These are phyloP conservation scores for Solanum neorickii DNA, from an alignment of 257 asterid species.

Conservation along the genomic window DNA sequence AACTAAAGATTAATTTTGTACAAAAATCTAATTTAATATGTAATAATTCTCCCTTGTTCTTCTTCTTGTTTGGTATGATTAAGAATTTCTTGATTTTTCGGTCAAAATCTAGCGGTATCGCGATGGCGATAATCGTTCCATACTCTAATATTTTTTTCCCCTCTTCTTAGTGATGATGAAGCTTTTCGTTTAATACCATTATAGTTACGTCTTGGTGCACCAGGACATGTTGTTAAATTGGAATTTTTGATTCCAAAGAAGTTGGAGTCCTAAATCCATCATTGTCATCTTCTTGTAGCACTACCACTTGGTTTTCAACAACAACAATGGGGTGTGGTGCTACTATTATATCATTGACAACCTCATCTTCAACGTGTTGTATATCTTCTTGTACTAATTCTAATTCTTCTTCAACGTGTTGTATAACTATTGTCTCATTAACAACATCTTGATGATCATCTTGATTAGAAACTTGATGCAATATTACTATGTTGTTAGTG, in stretches of 20 bases:
- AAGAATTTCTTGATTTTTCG: not conserved
- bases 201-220: not conserved
- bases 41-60: not conserved
- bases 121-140: not conserved
- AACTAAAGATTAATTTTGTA: not conserved
- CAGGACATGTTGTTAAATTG: slow-evolving; percentile 4
- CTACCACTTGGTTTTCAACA: too few species aligned
- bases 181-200: not conserved
- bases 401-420: not conserved
- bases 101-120: not conserved
- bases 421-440: not conserved
- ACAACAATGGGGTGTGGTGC: too few species aligned
- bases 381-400: not conserved
- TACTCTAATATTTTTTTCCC: not conserved
- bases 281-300: not conserved
- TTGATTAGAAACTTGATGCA: not conserved
- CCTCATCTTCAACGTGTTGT: too few species aligned
- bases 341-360: too few species aligned
- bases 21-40: not conserved
- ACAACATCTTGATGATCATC: not conserved
- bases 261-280: slow-evolving; percentile 14
- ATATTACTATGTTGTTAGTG: not conserved
- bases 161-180: not conserved
- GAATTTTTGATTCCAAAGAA: slow-evolving; percentile 6
- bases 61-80: not conserved